Conservation (phyloP, 306 rosid species). For the Abrus precatorius region DNA sequence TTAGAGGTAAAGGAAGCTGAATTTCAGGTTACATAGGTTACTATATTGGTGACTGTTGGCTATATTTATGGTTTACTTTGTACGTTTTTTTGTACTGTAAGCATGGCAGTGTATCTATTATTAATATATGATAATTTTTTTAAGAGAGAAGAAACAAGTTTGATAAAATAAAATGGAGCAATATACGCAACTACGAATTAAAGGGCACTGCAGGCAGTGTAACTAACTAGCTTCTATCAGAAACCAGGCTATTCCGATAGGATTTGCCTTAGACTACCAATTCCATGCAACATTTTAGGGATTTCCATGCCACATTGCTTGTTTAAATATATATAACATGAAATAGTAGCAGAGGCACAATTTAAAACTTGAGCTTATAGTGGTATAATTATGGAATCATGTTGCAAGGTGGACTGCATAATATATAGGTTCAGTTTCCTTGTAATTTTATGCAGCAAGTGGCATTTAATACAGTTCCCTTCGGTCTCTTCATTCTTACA, state of each 20-base stretch:
- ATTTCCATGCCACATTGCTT: constrained; percentile 24
- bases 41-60: constrained; percentile 41
- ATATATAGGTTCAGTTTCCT: background rate
- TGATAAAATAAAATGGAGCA: constrained; percentile 17
- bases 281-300: constrained; percentile 17
- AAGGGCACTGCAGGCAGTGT: constrained; percentile 14
- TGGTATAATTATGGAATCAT: constrained; percentile 37
- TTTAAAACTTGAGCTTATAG: constrained; percentile 30
- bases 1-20: constrained; percentile 47
- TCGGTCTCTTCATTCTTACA: constrained; percentile 13
- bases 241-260: constrained; percentile 1
- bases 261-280: constrained; percentile 20
- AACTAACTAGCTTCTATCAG: constrained; percentile 29
- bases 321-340: background rate
- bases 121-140: constrained; percentile 42
- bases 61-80: constrained; percentile 43
- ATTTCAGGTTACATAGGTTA: constrained; percentile 42
- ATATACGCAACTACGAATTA: background rate
- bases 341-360: constrained; percentile 22
- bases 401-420: constrained; percentile 29
- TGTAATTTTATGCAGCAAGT: constrained; percentile 49
- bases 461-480: background rate
- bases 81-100: constrained; percentile 53
- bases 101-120: constrained; percentile 48
- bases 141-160: constrained; percentile 23